phyloP scores from a whole-genome alignment of 2,329 filamentous ascomycete genomes.

The Lecanoromycetidae sp. region DNA sequence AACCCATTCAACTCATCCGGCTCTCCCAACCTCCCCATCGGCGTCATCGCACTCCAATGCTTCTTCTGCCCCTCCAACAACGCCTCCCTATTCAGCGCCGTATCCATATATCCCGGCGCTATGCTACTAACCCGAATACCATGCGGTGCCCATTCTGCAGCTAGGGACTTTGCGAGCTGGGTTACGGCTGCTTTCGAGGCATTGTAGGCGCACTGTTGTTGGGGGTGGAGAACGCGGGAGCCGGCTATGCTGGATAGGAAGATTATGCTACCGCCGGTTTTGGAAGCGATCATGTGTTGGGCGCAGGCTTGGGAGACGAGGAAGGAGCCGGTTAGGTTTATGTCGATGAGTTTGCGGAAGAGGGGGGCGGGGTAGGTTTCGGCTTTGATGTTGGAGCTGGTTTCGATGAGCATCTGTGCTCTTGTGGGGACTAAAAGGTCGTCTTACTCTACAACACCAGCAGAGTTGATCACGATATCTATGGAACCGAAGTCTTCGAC shows the following conservation, averaged over 20 bases:
- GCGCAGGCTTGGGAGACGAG: constrained; percentile 62
- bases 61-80: constrained; percentile 67
- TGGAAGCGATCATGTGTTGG: constrained; percentile 55
- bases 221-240: constrained; percentile 16
- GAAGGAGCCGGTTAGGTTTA: constrained; percentile 72
- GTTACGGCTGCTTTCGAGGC: constrained; percentile 24
- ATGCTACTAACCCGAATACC: constrained; percentile 19
- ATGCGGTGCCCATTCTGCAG: constrained; percentile 24
- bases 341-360: constrained; percentile 68
- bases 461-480: constrained; percentile 67
- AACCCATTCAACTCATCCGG: constrained; percentile 69
- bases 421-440: background rate
- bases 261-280: constrained; percentile 60
- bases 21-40: constrained; percentile 58
- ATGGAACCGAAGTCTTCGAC: constrained; percentile 55
- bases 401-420: background rate
- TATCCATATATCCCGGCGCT: constrained; percentile 29
- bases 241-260: constrained; percentile 55
- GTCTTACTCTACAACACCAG: constrained; percentile 60
- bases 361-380: constrained; percentile 64
- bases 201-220: constrained; percentile 23
- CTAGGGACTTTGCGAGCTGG: constrained; percentile 25
- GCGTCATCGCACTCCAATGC: constrained; percentile 64
- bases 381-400: constrained; percentile 64
- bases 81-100: constrained; percentile 16